Conservation (phyloP, 495 filamentous ascomycete species). For the Extremus antarcticus region DNA sequence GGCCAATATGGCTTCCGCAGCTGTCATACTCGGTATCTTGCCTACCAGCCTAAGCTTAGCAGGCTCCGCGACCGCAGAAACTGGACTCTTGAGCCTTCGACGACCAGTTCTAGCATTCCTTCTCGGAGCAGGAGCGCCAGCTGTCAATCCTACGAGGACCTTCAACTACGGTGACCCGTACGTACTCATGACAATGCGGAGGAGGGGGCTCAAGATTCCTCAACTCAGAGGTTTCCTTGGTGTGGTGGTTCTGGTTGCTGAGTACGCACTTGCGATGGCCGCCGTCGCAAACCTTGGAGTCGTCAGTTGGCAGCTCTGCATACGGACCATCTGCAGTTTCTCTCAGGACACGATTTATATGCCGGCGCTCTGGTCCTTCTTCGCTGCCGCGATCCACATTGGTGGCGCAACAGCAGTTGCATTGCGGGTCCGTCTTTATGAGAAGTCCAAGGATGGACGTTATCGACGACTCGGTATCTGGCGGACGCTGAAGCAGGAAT, state of each 20-base stretch:
- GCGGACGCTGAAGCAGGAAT: background rate
- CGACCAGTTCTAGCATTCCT: conserved; percentile 1
- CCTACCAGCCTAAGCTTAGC: background rate
- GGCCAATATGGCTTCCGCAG: conserved; percentile 1
- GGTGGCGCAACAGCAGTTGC: background rate
- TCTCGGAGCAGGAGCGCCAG: background rate
- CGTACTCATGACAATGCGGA: background rate
- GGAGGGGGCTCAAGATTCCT: background rate
- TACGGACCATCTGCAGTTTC: conserved; percentile 1
- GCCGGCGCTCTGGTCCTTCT: background rate
- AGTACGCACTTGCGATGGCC: background rate
- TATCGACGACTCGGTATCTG: background rate
- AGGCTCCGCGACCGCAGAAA: conserved; percentile 2
- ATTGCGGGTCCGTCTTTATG: background rate
- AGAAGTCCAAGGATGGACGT: background rate
- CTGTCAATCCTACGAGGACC: background rate
- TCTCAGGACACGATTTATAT: background rate
- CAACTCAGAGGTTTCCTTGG: background rate
- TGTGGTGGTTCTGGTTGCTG: background rate
- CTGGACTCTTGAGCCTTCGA: background rate
- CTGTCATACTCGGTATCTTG: background rate
- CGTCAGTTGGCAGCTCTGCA: background rate
- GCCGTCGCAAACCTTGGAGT: background rate
- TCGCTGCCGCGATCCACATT: background rate
- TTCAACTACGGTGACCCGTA: conserved; percentile 1